A percentile compares a stretch with the other conserved stretches of the same genome.
Conservation (phyloP, 148 eudicot species). For the Nepenthes mirabilis region DNA sequence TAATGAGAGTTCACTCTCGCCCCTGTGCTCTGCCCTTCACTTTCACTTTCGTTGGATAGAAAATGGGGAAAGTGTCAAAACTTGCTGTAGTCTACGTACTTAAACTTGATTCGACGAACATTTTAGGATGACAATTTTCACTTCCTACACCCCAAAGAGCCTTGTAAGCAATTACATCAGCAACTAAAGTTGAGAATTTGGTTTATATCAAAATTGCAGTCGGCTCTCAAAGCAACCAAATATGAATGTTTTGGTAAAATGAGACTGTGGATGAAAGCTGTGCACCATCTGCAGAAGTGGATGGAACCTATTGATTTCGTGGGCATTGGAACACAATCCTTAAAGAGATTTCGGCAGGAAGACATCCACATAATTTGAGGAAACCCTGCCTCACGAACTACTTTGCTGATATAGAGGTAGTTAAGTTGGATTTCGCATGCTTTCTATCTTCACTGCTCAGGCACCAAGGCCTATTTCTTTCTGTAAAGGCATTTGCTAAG, state of each 20-base stretch:
- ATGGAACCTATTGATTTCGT: slow-evolving; percentile 76
- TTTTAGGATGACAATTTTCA: too few relatives aligned
- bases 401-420: slow-evolving; percentile 83
- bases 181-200: too few relatives aligned
- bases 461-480: too few relatives aligned
- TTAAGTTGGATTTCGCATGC: not conserved
- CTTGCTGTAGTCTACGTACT: too few relatives aligned
- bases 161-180: too few relatives aligned
- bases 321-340: slow-evolving; percentile 92
- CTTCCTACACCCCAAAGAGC: too few relatives aligned
- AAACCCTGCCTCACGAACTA: slow-evolving; percentile 81
- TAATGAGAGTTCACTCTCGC: slow-evolving; percentile 49
- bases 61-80: too few relatives aligned
- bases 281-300: slow-evolving; percentile 79
- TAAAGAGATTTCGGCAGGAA: slow-evolving; percentile 87
- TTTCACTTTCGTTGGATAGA: too few relatives aligned
- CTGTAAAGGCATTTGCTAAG: too few relatives aligned
- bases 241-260: not conserved
- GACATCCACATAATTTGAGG: slow-evolving; percentile 93
- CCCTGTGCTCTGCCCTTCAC: not conserved
- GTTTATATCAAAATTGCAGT: too few relatives aligned
- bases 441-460: not conserved
- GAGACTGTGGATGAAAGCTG: not conserved
- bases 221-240: not conserved
- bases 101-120: too few relatives aligned